These are phyloP conservation scores for Arachnopeziza araneosa DNA, from an alignment of 2,329 filamentous ascomycete species.

Conservation along the genomic window DNA sequence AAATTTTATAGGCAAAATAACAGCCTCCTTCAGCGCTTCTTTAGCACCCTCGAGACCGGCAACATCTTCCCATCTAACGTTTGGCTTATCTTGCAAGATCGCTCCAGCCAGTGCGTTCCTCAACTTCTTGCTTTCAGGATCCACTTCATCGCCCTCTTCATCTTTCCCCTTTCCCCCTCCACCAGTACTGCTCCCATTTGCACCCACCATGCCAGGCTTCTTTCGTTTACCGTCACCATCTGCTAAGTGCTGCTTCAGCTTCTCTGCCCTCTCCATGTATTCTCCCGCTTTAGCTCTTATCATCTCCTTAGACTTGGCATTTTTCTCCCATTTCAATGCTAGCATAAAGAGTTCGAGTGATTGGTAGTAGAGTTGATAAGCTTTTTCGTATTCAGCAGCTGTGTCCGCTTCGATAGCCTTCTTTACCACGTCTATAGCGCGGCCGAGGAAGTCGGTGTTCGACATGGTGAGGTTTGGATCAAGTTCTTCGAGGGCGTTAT, in stretches of 20 bases:
- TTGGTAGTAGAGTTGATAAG: conserved; percentile 93
- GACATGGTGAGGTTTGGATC: conserved; percentile 57
- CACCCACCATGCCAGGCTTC: conserved; percentile 66
- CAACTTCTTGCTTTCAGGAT: conserved; percentile 94
- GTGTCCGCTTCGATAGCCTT: conserved; percentile 97
- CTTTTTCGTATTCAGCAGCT: conserved; percentile 92
- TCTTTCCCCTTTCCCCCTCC: conserved; percentile 58
- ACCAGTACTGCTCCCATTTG: conserved; percentile 61
- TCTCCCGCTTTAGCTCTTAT: conserved; percentile 91
- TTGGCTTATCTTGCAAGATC: conserved; percentile 91
- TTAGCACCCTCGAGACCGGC: conserved; percentile 91
- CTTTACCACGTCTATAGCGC: conserved; percentile 94
- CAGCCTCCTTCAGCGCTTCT: conserved; percentile 95
- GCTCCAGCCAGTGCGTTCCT: conserved; percentile 85
- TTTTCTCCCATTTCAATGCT: conserved; percentile 99
- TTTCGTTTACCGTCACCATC: conserved; percentile 66
- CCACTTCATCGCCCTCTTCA: conserved; percentile 60
- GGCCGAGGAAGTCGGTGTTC: conserved; percentile 92
- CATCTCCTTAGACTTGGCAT: conserved; percentile 93
- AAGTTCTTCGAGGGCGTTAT: neutral
- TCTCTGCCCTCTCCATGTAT: conserved; percentile 98
- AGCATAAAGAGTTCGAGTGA: conserved; percentile 98
- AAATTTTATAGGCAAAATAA: conserved; percentile 97
- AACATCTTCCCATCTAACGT: conserved; percentile 97
- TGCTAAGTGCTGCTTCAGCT: conserved; percentile 85